Base-by-base conservation (phyloP, 306 rosid species). In the Lathyrus sativus region DNA sequence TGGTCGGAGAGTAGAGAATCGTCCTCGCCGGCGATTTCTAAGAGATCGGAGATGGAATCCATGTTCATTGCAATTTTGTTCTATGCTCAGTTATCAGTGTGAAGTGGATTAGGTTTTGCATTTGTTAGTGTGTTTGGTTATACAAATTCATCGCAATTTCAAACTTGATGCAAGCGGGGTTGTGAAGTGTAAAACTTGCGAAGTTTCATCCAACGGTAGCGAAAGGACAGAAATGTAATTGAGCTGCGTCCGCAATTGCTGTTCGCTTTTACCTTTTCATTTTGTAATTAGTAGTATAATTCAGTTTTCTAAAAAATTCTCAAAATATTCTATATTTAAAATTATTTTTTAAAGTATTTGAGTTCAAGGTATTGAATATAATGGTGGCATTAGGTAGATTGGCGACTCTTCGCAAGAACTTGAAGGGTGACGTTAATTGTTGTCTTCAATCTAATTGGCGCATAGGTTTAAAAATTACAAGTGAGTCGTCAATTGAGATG, bases 21-120 rank as follows among this genome's bases (percentile, higher is more conserved):
- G 9, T 35, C 39, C 39, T 35, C 39, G 39, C 39, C 39, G 39
- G 39, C 0, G 39, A 35, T 84, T 61, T 92, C 95, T 28, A 91
- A 49, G 79, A 85, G 85, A 29, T 89, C 83, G 55, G 89, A 74
- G 49, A 85, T 80, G 62, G 90, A 78, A 57, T 85, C 91, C 91
- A 91, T 82, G 43, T 44, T 62, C 22, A 59, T 57, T 74, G 43
- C 9, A 2, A 0, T 67, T 49, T 15, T 39, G 64, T 48, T 9
- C 12, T 33, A 53, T 10, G 11, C 2, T 24, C n/a, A 63, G 14
- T 65, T 54, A n/a, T 3, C 3, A 12, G 9, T 7, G 48, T 14
- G 17, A 53, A 67, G 6, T 62, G 65, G 41, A 46, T 22, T 57
- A 12, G 78, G 68, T 61, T 70, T 72, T 26, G 79, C 55, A 42